Base-by-base conservation (phyloP, 306 rosid species). In the Trifolium fragiferum region DNA sequence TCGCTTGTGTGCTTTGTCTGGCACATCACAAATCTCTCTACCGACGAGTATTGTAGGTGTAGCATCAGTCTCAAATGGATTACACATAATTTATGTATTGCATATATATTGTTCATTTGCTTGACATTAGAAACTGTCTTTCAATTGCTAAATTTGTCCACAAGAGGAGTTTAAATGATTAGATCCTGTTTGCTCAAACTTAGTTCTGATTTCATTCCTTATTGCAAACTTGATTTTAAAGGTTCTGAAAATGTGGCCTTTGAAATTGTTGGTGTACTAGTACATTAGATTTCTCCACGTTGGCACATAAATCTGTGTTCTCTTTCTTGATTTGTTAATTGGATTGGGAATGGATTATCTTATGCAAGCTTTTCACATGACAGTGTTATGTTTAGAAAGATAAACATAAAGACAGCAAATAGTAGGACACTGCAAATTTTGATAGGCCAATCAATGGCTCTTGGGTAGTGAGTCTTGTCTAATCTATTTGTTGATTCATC, bases 41-140 rank as follows among this genome's bases (percentile, higher is more conserved):
- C 7, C 21, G 9, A 75, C 14, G 38, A 74, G 73, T 70, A 49
- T 32, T 76, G 67, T 57, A 64, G 57, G 13, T 73, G 66, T 74
- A 58, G 71, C 71, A 21, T 47, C 41, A n/a, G 32, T 70, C 20
- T 71, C 13, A 21, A 18, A 15, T 19, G 80, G 80, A 59, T 67
- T 58, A 73, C 76, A 47, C 72, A 61, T 68, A 38, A 32, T 73
- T 58, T 46, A 68, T 46, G 44, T 60, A 43, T 57, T 57, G 14
- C 55, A 77, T 54, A 32, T 66, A 68, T 78, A 40, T 55, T 68
- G 37, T 20, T 57, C 1, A 33, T 59, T 70, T 51, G 41, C 41
- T 30, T 49, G 76, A 79, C 50, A 19, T 79, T 79, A 70, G 80
- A 53, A 74, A 74, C 78, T 64, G 57, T 74, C 25, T 73, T 82